Base-by-base conservation (phyloP, 2,329 filamentous ascomycete species). In the Colletotrichum lentis region DNA sequence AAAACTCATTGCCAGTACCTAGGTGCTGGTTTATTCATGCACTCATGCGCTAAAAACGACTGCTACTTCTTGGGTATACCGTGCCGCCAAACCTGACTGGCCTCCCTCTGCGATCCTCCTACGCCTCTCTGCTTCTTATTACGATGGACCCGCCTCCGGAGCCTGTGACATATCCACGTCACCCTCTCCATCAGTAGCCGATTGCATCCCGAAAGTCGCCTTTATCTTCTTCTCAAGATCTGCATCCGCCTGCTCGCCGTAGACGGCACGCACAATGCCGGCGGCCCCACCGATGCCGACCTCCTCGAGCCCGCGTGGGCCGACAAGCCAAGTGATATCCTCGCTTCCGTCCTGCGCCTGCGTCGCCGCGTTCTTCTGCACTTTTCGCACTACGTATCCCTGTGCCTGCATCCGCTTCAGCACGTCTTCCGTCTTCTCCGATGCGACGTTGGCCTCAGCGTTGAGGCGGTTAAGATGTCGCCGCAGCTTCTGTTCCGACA, bases 261-360 rank as follows among this genome's bases (percentile, higher is more conserved):
- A 91, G 0, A 90, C 82, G 62, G 84, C 78, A 75, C 87, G 80
- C 4, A 94, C 88, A 70, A 97, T 79, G 0, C 88, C 89, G 20
- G 89, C 87, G 14, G 96, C 91, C 0, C 91, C 92, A 57, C 88
- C 85, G n/a, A 89, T 83, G 0, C 91, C 92, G 43, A 98, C 87
- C 78, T 98, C 96, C 8, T 94, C 84, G 78, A 91, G 96, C 6
- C 92, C 95, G 24, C 96, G 86, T 6, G 93, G 91, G 0, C 96
- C 96, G 16, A 97, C 87, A 64, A 91, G 87, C 85, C 93, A 99
- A 55, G 92, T 94, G 8, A 93, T 84, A 2, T 87, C 84, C 70
- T 95, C 90, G 44, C 97, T 92, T 31, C 91, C 92, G 1, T 88
- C 88, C 37, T 82, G 73, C 5, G 80, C 79, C 46, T 82, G 73